Evolutionary conservation across 352 stramenopile species (phyloP).

Genomic region (Globisporangium uncinulatum): DNA sequence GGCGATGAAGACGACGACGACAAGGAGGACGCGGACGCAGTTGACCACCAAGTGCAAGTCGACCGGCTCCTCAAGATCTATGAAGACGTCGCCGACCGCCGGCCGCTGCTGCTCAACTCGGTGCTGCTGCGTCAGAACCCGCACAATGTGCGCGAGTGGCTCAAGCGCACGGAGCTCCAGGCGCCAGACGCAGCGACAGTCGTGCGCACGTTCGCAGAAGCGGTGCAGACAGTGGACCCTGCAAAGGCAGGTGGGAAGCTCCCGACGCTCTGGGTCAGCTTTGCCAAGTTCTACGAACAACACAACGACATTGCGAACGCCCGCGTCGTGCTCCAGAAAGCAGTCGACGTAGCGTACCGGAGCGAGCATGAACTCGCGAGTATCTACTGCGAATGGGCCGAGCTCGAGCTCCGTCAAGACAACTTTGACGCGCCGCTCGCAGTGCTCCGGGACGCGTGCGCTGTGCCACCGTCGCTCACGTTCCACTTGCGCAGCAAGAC

Average conservation of each 20-base stretch:
- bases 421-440: conserved; percentile 93
- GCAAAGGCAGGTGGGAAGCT: conserved; percentile 81
- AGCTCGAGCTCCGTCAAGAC: conserved; percentile 95
- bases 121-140: conserved; percentile 98
- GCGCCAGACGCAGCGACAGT: conserved; percentile 48
- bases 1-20: conserved; percentile 65
- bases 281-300: conserved; percentile 95
- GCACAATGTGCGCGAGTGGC: conserved; percentile 97
- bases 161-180: conserved; percentile 91
- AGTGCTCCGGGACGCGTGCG: conserved; percentile 80
- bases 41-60: conserved; percentile 61
- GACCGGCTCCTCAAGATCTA: conserved; percentile 84
- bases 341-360: conserved; percentile 64
- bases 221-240: conserved; percentile 91
- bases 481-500: conserved; percentile 50
- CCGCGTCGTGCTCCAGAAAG: conserved; percentile 90
- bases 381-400: conserved; percentile 93
- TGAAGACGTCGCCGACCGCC: conserved; percentile 92
- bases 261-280: conserved; percentile 91
- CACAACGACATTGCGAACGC: conserved; percentile 90
- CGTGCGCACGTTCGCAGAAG: conserved; percentile 86
- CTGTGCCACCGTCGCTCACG: conserved; percentile 38
- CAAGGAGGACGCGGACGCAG: conserved; percentile 46
- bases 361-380: conserved; percentile 91
- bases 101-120: conserved; percentile 92